These are phyloP conservation scores for Powellomyces hirtus DNA, from an alignment of 192 early-diverging fungal species.

Conservation along the genomic window DNA sequence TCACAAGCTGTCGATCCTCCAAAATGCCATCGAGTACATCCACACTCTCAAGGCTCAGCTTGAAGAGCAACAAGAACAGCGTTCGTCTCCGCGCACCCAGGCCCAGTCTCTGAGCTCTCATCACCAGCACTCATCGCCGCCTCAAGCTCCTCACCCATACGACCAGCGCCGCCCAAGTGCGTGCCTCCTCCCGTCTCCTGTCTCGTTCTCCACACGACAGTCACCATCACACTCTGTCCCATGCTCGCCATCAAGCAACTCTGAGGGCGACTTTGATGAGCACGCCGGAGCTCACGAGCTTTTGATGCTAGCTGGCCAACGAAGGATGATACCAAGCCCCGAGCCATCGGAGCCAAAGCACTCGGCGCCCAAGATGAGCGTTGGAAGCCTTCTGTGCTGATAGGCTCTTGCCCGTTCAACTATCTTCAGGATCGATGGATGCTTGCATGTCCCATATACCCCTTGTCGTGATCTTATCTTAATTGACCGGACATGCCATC, in stretches of 20 bases:
- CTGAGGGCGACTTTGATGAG: background rate
- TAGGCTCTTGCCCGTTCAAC: no score
- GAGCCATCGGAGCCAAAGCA: background rate
- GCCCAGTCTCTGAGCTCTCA: no score
- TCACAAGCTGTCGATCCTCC: conserved; percentile 70
- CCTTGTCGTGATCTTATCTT: no score
- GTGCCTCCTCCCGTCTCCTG: background rate
- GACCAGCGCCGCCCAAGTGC: background rate
- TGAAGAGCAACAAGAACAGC: background rate
- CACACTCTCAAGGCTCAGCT: conserved; percentile 44
- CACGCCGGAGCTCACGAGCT: background rate
- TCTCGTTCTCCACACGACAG: background rate
- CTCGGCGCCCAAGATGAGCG: conserved; percentile 4
- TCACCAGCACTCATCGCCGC: background rate
- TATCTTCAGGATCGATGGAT: no score
- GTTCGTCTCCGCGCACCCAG: background rate
- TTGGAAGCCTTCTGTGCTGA: conserved; percentile 5
- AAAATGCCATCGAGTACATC: conserved; percentile 75
- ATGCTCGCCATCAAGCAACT: background rate
- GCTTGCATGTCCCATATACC: no score
- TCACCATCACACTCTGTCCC: background rate
- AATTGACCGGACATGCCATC: no score
- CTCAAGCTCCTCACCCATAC: conserved; percentile 8
- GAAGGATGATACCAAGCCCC: background rate
- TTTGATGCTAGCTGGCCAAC: background rate